Evolutionary conservation across 2,329 filamentous ascomycete genomes (phyloP), one percentile per base, ranked within the genome.

Genomic region (Tolypocladium paradoxum): DNA sequence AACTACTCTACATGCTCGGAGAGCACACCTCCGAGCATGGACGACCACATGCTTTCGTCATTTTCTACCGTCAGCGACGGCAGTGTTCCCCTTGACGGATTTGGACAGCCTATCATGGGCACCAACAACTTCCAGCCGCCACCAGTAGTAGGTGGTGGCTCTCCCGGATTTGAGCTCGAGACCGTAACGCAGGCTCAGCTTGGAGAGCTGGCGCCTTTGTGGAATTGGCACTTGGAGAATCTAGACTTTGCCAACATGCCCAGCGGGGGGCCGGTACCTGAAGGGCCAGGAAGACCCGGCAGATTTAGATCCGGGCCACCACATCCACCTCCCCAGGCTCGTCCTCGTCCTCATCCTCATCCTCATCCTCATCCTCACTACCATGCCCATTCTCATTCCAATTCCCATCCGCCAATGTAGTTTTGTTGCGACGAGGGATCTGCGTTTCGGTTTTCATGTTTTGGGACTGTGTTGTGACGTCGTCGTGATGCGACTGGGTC

Each of bases 161-260:
- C 53, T 3, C 49, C 53, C 9, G 51, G 49, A 7, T 58, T 62
- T 22, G 56, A 61, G 38, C 55, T 62, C 2, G 47, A 60, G 43
- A 60, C 58, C n/a, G 50, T 62, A 4, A 59, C 60, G n/a, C 54
- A 59, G 8, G 54, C 53, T 1, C 55, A 62, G 40, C 53, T 62
- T 18, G 60, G 60, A 12, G 59, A 59, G 16, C 55, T 62, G 2
- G 60, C 60, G 9, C 60, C 60, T 1, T 49, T 62, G 2, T 62
- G 60, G 60, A 56, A 29, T 31, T 62, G 60, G 60, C 60, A 62
- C 45, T 61, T 59, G 29, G 55, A 46, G 38, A 62, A 62, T 24
- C 24, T 62, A 24, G 51, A 57, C 34, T 53, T 58, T 48, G 48
- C 46, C 20, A 52, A 46, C 27, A 51, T 52, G 38, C 33, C 45